Conservation (phyloP, 1,284 basidiomycete genomes). For the Xerocomus nothofagi region DNA sequence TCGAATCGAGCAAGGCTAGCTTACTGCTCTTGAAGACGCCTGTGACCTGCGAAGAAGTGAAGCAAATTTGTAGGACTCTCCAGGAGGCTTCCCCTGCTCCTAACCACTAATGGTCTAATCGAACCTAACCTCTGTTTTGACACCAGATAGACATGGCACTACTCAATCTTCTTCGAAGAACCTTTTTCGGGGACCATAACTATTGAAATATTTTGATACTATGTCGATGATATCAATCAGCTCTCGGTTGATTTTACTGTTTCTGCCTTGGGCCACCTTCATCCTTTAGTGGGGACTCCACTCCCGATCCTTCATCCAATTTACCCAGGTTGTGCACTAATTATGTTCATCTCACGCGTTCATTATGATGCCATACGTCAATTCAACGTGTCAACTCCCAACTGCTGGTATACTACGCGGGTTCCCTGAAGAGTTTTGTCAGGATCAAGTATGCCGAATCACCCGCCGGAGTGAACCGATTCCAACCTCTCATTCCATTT, state of each 20-base stretch:
- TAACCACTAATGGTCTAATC: slow-evolving; percentile 2
- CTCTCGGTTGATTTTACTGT: slow-evolving; percentile 4
- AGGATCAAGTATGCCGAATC: slow-evolving; percentile 16
- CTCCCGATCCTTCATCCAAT: not conserved
- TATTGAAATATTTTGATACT: not conserved
- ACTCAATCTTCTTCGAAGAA: not conserved
- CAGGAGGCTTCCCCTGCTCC: slow-evolving; percentile 5
- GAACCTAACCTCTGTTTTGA: slow-evolving; percentile 6
- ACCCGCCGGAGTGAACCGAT: slow-evolving; percentile 1
- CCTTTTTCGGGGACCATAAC: slow-evolving; percentile 3
- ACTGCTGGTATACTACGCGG: slow-evolving; percentile 10
- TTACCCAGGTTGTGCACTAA: slow-evolving; percentile 13
- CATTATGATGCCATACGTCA: slow-evolving; percentile 13
- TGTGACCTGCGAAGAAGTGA: slow-evolving; percentile 10
- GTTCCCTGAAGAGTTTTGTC: slow-evolving; percentile 16
- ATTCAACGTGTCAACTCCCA: slow-evolving; percentile 11
- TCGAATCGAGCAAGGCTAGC: slow-evolving; percentile 8
- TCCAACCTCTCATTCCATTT: slow-evolving; percentile 6
- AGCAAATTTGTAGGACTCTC: slow-evolving; percentile 4
- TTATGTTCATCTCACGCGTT: slow-evolving; percentile 12
- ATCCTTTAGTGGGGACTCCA: not conserved
- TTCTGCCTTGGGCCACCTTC: not conserved
- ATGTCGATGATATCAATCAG: too few species aligned
- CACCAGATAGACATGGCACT: slow-evolving; percentile 13
- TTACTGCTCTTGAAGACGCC: slow-evolving; percentile 6